Evolutionary conservation across 2,329 filamentous ascomycete species (phyloP).

Genomic region (Aspergillus udagawae): DNA sequence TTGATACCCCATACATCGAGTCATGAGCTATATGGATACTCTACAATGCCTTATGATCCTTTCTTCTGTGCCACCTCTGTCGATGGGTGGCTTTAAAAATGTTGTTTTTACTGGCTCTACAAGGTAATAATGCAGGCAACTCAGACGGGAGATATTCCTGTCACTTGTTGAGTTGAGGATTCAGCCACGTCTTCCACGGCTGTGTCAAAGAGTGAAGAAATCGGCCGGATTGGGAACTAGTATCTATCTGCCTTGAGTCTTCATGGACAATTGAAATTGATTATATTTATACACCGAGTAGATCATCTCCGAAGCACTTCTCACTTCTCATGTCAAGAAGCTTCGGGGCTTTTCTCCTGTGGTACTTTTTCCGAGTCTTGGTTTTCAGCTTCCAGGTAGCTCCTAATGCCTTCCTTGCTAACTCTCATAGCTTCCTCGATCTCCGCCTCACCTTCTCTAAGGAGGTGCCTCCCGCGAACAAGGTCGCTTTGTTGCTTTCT

Average conservation of each 20-base stretch:
- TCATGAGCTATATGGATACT: conserved; percentile 19
- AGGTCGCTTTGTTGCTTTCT: conserved; percentile 37
- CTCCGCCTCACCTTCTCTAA: conserved; percentile 43
- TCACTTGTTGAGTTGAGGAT: not conserved
- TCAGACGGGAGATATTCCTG: not conserved
- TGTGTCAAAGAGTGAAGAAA: not conserved
- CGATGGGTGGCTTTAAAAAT: not conserved
- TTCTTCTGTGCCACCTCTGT: conserved; percentile 5
- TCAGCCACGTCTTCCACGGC: not conserved
- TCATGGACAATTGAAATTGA: not conserved
- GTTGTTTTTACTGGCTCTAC: not conserved
- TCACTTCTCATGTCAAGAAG: not conserved
- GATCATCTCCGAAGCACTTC: not conserved
- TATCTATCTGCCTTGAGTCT: not conserved
- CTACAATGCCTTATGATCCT: conserved; percentile 13
- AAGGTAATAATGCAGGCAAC: not conserved
- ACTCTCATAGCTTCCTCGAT: conserved; percentile 43
- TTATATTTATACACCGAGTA: not conserved
- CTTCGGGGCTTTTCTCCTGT: conserved; percentile 5
- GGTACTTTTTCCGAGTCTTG: conserved; percentile 6
- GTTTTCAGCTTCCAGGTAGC: conserved; percentile 33
- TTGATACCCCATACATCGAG: conserved; percentile 31
- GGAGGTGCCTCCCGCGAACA: conserved; percentile 37
- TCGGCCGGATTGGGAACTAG: not conserved
- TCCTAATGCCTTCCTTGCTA: conserved; percentile 40